Evolutionary conservation across 345 rosid genomes (phyloP).

Genomic region (Nasturtium officinale): DNA sequence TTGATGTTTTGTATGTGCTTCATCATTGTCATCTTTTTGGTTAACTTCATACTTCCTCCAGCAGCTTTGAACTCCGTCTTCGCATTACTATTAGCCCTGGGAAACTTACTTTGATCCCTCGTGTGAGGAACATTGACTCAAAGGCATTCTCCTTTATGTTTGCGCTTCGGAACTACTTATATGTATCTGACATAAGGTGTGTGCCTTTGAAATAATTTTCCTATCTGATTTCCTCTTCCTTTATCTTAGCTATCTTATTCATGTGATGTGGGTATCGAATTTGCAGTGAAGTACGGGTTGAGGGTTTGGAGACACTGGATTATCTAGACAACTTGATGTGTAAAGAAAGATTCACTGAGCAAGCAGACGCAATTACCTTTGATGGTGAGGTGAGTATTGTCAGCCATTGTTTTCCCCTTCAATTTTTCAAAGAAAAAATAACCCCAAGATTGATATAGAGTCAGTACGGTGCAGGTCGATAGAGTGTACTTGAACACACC

Average conservation of each 20-base stretch:
- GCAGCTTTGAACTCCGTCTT: slow-evolving; percentile 92
- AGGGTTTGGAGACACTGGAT: slow-evolving; percentile 98
- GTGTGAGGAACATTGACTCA: slow-evolving; percentile 85
- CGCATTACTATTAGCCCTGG: slow-evolving; percentile 74
- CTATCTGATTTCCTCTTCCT: slow-evolving; percentile 3
- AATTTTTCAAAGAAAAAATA: not conserved
- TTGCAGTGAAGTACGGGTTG: slow-evolving; percentile 95
- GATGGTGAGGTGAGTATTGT: slow-evolving; percentile 73
- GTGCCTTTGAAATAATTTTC: slow-evolving; percentile 20
- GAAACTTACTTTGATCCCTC: slow-evolving; percentile 86
- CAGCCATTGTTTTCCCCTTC: not conserved
- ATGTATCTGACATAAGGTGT: slow-evolving; percentile 94
- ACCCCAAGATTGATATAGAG: not conserved
- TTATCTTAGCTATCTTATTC: not conserved
- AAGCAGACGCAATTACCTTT: slow-evolving; percentile 95
- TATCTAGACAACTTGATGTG: slow-evolving; percentile 73
- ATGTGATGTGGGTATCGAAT: slow-evolving; percentile 41
- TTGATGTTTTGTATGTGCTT: slow-evolving; percentile 4
- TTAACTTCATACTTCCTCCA: slow-evolving; percentile 20
- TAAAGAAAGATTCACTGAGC: slow-evolving; percentile 85
- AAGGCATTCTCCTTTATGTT: slow-evolving; percentile 83
- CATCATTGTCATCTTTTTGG: slow-evolving; percentile 7
- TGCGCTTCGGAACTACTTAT: slow-evolving; percentile 70
- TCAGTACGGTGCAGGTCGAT: slow-evolving; percentile 53
- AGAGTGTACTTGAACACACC: slow-evolving; percentile 93